Percentiles rank a stretch among this genome's conserved stretches.
These are phyloP conservation scores for Metschnikowia hibisci DNA, from an alignment of 805 yeast species.

Conservation along the genomic window DNA sequence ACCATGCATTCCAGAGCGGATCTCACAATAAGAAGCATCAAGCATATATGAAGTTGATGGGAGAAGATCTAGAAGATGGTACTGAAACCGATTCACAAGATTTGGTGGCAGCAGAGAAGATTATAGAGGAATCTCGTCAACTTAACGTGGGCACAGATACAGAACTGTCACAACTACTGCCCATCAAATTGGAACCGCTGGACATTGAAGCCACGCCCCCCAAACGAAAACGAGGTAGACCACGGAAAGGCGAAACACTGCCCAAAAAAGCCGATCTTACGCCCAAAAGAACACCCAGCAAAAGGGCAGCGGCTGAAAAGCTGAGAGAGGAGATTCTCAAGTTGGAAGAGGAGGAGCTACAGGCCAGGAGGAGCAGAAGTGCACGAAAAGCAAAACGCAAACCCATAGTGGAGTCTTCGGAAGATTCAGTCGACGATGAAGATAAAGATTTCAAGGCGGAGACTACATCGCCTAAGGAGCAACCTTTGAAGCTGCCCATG, in stretches of 20 bases:
- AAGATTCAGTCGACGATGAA: neutral
- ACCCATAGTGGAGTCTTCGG: neutral
- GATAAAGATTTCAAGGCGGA: neutral
- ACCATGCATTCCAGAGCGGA: too few species aligned
- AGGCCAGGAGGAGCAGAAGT: neutral
- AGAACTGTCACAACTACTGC: neutral
- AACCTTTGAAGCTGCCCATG: neutral
- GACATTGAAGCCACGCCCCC: slow-evolving; percentile 6
- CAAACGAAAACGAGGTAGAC: slow-evolving; percentile 16
- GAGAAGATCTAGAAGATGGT: slow-evolving; percentile 29
- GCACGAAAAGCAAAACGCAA: neutral
- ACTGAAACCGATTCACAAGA: slow-evolving; percentile 35
- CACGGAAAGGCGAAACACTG: slow-evolving; percentile 10
- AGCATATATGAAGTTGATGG: slow-evolving; percentile 28
- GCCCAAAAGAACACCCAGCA: slow-evolving; percentile 9
- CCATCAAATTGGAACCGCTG: neutral
- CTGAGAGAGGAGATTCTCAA: slow-evolving; percentile 9
- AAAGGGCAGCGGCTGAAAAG: slow-evolving; percentile 5
- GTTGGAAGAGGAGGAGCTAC: neutral
- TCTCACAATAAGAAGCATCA: slow-evolving; percentile 13
- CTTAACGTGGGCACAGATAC: neutral
- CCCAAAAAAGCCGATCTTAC: slow-evolving; percentile 7
- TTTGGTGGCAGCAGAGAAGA: slow-evolving; percentile 40
- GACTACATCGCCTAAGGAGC: neutral
- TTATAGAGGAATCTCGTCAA: slow-evolving; percentile 22